A percentile compares a stretch with the other conserved stretches of the same genome.
phyloP scores from a whole-genome alignment of 257 asterid genomes.

The Leonotis leonurus region DNA sequence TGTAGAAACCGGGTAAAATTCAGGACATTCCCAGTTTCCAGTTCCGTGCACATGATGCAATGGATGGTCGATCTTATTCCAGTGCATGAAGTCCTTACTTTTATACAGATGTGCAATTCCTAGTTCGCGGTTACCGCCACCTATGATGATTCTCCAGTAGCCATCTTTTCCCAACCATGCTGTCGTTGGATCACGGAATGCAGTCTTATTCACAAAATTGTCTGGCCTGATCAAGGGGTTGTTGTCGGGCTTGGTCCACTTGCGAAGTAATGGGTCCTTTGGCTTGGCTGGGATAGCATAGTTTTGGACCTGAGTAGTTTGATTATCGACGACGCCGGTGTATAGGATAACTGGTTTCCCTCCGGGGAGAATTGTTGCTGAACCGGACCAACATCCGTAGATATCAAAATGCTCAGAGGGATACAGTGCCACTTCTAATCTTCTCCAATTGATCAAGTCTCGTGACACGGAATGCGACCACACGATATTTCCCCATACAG shows the following conservation, averaged over 20 bases:
- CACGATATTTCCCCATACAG: slow-evolving; percentile 68
- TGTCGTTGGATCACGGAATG: slow-evolving; percentile 78
- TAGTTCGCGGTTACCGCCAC: slow-evolving; percentile 22
- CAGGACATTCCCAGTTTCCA: slow-evolving; percentile 81
- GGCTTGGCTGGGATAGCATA: slow-evolving; percentile 59
- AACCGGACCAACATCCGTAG: slow-evolving; percentile 84
- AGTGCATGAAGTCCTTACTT: slow-evolving; percentile 51
- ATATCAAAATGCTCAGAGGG: slow-evolving; percentile 57
- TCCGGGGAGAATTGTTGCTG: slow-evolving; percentile 63
- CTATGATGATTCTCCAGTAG: slow-evolving; percentile 41
- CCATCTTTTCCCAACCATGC: slow-evolving; percentile 67
- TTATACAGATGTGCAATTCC: slow-evolving; percentile 44
- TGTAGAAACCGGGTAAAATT: slow-evolving; percentile 54
- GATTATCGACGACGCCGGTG: slow-evolving; percentile 55
- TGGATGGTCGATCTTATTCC: slow-evolving; percentile 46
- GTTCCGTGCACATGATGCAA: slow-evolving; percentile 34
- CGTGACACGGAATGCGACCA: slow-evolving; percentile 80
- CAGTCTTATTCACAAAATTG: slow-evolving; percentile 28
- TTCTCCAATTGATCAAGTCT: slow-evolving; percentile 59
- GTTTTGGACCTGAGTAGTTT: slow-evolving; percentile 64
- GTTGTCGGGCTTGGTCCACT: slow-evolving; percentile 65
- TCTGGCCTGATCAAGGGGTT: slow-evolving; percentile 56
- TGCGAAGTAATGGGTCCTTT: slow-evolving; percentile 52
- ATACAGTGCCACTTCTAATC: slow-evolving; percentile 37
- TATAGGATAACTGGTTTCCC: slow-evolving; percentile 61